Conservation (phyloP, 2,329 filamentous ascomycete genomes). For the Trichoderma sp. region DNA sequence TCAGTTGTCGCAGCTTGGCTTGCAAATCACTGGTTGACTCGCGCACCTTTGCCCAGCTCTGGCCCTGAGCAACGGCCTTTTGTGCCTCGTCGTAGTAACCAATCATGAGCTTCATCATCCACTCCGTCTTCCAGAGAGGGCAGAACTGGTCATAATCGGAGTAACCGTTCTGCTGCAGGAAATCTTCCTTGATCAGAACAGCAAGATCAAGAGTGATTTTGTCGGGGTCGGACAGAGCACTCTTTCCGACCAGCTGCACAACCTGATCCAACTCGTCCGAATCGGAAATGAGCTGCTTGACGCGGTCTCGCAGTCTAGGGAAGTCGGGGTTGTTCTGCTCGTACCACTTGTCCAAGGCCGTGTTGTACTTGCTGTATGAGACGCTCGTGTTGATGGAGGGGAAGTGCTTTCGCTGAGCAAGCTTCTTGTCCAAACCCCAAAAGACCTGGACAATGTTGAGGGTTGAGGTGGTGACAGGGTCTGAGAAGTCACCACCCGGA, state of each 20-base stretch:
- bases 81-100: slow-evolving; percentile 96
- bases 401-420: slow-evolving; percentile 98
- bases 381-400: slow-evolving; percentile 94
- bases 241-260: slow-evolving; percentile 97
- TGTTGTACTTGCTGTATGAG: slow-evolving; percentile 97
- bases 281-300: slow-evolving; percentile 90
- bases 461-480: slow-evolving; percentile 91
- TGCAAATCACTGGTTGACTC: slow-evolving; percentile 89
- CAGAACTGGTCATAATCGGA: slow-evolving; percentile 99
- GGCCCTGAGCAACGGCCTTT: slow-evolving; percentile 89
- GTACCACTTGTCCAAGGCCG: slow-evolving; percentile 87
- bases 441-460: slow-evolving; percentile 98
- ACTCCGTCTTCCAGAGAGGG: slow-evolving; percentile 98
- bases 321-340: slow-evolving; percentile 93
- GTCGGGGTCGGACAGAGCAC: slow-evolving; percentile 90
- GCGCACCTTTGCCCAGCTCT: slow-evolving; percentile 89
- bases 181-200: slow-evolving; percentile 93
- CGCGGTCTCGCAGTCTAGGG: slow-evolving; percentile 85
- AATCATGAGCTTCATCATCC: slow-evolving; percentile 99
- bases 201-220: slow-evolving; percentile 98
- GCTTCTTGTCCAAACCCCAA: slow-evolving; percentile 99
- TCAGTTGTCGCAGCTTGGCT: slow-evolving; percentile 82
- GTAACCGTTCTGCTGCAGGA: slow-evolving; percentile 98
- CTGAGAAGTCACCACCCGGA: slow-evolving; percentile 97
- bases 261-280: slow-evolving; percentile 98